Conservation (phyloP, 257 asterid genomes). For the Schizonepeta tenuifolia region DNA sequence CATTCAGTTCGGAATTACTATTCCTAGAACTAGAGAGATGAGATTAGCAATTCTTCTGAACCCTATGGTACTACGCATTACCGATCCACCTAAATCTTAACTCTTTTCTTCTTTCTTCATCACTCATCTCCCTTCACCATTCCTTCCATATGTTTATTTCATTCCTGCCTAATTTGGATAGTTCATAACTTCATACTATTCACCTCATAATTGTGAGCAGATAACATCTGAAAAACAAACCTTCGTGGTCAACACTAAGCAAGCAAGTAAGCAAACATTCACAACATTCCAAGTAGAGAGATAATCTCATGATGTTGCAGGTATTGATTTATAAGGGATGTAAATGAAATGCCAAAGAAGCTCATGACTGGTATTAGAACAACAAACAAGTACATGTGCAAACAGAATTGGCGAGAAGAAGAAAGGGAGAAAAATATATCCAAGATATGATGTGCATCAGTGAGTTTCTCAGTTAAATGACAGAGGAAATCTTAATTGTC, state of each 20-base stretch:
- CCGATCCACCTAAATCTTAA: not conserved
- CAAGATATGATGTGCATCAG: slow-evolving; percentile 14
- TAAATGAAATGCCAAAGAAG: not conserved
- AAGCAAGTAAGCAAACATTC: not conserved
- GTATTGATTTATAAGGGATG: not conserved
- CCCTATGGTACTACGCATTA: no score
- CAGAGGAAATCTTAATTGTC: slow-evolving; percentile 19
- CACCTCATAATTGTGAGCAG: not conserved
- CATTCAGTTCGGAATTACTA: no score
- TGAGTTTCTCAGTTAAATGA: slow-evolving; percentile 20
- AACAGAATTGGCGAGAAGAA: slow-evolving; percentile 1
- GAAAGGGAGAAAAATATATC: slow-evolving; percentile 13
- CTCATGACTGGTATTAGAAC: not conserved
- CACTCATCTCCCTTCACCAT: no score
- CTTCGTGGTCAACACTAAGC: not conserved
- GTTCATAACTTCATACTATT: no score
- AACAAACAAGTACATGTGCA: not conserved
- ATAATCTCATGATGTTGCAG: not conserved
- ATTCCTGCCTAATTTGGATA: no score
- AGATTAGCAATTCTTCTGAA: no score
- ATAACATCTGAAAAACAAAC: not conserved
- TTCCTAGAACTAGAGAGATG: no score
- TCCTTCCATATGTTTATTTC: no score
- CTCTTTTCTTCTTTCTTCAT: no score
- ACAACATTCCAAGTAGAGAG: not conserved